Percentiles rank a stretch among this genome's conserved stretches.
Evolutionary conservation across 2,329 filamentous ascomycete genomes (phyloP).

Genomic region (Nakataea oryzae): DNA sequence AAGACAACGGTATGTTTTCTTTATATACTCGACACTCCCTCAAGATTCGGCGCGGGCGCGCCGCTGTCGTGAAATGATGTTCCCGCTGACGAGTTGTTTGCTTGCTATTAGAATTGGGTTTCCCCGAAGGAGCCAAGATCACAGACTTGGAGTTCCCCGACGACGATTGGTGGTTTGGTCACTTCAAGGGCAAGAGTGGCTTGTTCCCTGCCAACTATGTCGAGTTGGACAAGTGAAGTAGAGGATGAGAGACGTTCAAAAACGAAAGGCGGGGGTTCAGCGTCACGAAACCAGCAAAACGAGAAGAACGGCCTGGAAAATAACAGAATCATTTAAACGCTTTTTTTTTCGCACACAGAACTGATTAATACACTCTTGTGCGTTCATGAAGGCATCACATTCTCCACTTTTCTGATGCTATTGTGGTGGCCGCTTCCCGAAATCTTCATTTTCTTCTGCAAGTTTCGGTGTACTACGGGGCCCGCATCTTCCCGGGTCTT

Average conservation of each 20-base stretch:
- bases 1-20: slow-evolving; percentile 70
- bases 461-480: not conserved
- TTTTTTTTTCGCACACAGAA: not conserved
- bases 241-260: not conserved
- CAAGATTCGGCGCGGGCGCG: not conserved
- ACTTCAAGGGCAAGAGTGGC: slow-evolving; percentile 67
- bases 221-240: slow-evolving; percentile 32
- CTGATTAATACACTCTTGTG: not conserved
- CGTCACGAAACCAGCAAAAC: not conserved
- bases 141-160: slow-evolving; percentile 87
- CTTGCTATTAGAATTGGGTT: slow-evolving; percentile 50
- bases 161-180: slow-evolving; percentile 97
- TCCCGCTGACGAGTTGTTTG: slow-evolving; percentile 21
- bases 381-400: not conserved
- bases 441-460: not conserved
- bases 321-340: not conserved
- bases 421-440: not conserved
- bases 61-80: not conserved
- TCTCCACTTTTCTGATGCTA: not conserved
- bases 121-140: slow-evolving; percentile 81
- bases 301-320: not conserved
- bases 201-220: slow-evolving; percentile 75
- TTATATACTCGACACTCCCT: no score
- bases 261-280: not conserved
- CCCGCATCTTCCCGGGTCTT: not conserved